These are phyloP conservation scores for Acrodontium crateriforme DNA, from an alignment of 2,329 filamentous ascomycete species.

Conservation along the genomic window DNA sequence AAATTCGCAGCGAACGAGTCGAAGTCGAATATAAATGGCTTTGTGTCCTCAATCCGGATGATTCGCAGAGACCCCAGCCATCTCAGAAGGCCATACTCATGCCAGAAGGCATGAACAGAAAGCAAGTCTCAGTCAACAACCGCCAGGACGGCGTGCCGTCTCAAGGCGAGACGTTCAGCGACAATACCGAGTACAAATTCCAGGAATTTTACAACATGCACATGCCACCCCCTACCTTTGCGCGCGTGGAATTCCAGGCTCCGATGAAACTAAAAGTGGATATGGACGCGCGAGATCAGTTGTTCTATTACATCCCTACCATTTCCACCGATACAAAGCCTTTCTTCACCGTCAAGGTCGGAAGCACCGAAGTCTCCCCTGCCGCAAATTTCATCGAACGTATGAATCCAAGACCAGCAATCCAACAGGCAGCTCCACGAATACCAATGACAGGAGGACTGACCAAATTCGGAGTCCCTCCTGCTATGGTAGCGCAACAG, in stretches of 20 bases:
- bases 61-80: conserved; percentile 60
- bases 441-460: no score
- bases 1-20: conserved; percentile 46
- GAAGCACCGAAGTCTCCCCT: conserved; percentile 46
- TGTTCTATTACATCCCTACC: conserved; percentile 82
- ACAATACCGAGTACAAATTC: conserved; percentile 34
- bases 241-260: conserved; percentile 21
- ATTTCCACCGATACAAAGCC: conserved; percentile 80
- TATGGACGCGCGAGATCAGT: conserved; percentile 54
- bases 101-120: conserved; percentile 41
- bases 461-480: no score
- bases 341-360: conserved; percentile 74
- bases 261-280: conserved; percentile 53
- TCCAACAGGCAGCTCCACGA: no score
- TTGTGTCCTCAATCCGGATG: conserved; percentile 54
- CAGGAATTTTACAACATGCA: conserved; percentile 56
- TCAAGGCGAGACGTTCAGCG: conserved; percentile 34
- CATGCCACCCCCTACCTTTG: conserved; percentile 27
- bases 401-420: conserved; percentile 34
- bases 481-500: no score
- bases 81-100: conserved; percentile 59
- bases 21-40: conserved; percentile 81
- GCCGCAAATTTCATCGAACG: conserved; percentile 62
- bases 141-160: conserved; percentile 36
- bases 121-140: conserved; percentile 31